Conservation (phyloP, 306 rosid species). For the Arachis hypogaea region DNA sequence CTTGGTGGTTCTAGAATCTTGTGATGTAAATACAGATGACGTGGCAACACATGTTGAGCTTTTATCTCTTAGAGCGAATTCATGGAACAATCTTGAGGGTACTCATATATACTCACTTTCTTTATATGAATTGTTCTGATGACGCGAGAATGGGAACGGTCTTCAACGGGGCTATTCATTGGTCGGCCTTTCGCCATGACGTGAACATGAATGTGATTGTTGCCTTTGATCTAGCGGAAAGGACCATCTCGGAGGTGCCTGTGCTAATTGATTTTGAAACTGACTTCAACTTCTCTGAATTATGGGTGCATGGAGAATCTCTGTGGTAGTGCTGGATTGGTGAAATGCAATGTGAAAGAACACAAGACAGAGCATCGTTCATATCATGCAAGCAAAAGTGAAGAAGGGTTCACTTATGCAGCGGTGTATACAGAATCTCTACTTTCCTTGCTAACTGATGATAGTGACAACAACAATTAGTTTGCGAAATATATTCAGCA, state of each 20-base stretch:
- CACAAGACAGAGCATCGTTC: not conserved
- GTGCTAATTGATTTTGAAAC: not conserved
- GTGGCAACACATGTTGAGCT: not conserved
- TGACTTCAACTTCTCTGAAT: not conserved
- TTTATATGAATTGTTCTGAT: not conserved
- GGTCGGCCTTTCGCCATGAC: not conserved
- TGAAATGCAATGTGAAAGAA: constrained; percentile 26
- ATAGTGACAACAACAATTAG: not conserved
- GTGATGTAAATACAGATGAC: not conserved
- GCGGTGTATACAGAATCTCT: constrained; percentile 30
- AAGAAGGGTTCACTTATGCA: not conserved
- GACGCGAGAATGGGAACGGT: not conserved
- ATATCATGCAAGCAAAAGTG: not conserved
- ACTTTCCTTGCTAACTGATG: constrained; percentile 21
- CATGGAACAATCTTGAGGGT: constrained; percentile 7
- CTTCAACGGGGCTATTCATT: constrained; percentile 22
- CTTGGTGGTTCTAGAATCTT: not conserved
- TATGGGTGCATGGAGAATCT: constrained; percentile 22
- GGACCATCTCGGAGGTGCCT: constrained; percentile 5
- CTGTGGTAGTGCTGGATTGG: not conserved
- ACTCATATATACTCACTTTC: not conserved
- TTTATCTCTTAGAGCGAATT: constrained; percentile 28
- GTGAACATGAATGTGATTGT: not conserved
- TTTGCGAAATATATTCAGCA: too few species aligned
- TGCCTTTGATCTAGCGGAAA: constrained; percentile 31